Evolutionary conservation across 2,329 filamentous ascomycete species (phyloP), one percentile per base, ranked within the genome.

Genomic region (Pseudogymnoascus sp.): DNA sequence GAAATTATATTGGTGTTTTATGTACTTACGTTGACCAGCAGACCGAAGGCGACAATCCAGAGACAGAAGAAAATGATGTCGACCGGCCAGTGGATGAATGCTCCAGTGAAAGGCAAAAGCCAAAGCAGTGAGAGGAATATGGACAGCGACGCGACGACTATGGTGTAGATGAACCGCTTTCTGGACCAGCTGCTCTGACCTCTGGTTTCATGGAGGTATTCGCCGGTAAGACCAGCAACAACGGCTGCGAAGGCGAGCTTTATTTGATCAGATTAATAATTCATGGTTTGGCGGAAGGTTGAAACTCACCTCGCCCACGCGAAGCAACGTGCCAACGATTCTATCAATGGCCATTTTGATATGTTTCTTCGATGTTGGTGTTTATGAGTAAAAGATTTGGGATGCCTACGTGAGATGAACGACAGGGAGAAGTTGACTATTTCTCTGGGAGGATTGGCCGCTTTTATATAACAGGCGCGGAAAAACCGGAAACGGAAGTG

Each of bases 81-180:
- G 69, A 86, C 77, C 0, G 86, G 87, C 82, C 87, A 93, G 74
- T 87, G 82, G 66, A 86, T 80, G 29, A 29, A 29, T 29, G 29
- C 29, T 6, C 29, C 29, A 29, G 5, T 29, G 29, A 74, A 92
- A 90, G 57, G 80, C 81, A 93, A 79, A 29, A 92, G 79, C 84
- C 88, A 90, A 66, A 93, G 73, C 26, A 93, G 75, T 4, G 84
- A 79, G n/a, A 90, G 77, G 42, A 93, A 73, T 63, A 92, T 84
- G 11, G 86, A 84, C 16, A 93, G 71, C 18, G 80, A 86, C 2
- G 90, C 86, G 40, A 92, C 81, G 16, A 90, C 83, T 71, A 89
- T 83, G 54, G 88, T 84, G 78, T 91, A 93, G 76, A 93, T 90
- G 77, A 87, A 86, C 64, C 89, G 86, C 37, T 81, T 85, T 40